Percentiles rank a stretch among this genome's conserved stretches.
phyloP scores from a whole-genome alignment of 176 grass and related monocot species.

The Carex pumila region DNA sequence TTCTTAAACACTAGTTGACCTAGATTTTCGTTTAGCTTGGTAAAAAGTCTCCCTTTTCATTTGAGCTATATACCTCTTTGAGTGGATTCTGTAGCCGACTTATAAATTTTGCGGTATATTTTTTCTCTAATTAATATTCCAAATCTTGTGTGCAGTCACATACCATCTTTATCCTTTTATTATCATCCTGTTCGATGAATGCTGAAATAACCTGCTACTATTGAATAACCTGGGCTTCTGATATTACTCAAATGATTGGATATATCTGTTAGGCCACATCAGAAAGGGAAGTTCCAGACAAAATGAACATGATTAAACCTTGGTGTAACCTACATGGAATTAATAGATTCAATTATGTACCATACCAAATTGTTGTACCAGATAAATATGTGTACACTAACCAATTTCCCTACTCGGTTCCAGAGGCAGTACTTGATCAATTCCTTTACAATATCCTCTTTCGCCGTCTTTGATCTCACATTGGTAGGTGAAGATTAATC shows the following conservation, averaged over 20 bases:
- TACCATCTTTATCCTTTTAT: background rate
- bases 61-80: background rate
- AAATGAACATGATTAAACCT: background rate
- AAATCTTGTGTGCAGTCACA: background rate
- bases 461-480: background rate
- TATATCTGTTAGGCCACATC: background rate
- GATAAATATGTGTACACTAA: background rate
- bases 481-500: background rate
- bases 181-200: background rate
- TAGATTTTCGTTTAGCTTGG: background rate
- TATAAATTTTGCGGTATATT: background rate
- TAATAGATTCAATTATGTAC: background rate
- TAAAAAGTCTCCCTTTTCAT: background rate
- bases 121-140: background rate
- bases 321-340: background rate
- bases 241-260: background rate
- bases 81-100: slow-evolving; percentile 16
- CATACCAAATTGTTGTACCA: background rate
- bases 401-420: background rate
- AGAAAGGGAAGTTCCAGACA: background rate
- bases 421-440: background rate
- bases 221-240: background rate
- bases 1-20: slow-evolving; percentile 26
- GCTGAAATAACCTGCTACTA: too few relatives aligned
- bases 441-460: background rate